phyloP scores from a whole-genome alignment of 805 yeast genomes.

The Candida awuae region DNA sequence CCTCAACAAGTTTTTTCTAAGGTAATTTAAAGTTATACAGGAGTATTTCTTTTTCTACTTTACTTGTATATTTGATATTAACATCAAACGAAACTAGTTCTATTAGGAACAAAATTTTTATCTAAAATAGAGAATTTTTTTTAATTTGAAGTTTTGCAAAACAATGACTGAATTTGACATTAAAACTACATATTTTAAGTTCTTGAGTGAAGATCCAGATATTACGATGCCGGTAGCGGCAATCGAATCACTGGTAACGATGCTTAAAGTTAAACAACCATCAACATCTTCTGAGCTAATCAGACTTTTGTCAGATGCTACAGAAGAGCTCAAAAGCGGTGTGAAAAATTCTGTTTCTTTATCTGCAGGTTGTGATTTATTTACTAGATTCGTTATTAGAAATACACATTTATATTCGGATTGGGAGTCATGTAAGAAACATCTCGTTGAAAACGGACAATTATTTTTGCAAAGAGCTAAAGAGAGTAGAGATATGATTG shows the following conservation, averaged over 20 bases:
- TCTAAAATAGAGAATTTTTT: too few relatives aligned
- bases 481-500: slow-evolving; percentile 79
- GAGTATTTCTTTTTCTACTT: too few relatives aligned
- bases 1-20: too few relatives aligned
- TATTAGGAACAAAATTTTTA: too few relatives aligned
- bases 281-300: slow-evolving; percentile 90
- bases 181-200: slow-evolving; percentile 68
- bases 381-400: slow-evolving; percentile 85
- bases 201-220: slow-evolving; percentile 83
- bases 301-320: slow-evolving; percentile 69
- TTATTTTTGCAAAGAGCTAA: slow-evolving; percentile 87
- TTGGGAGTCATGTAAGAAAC: slow-evolving; percentile 88
- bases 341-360: slow-evolving; percentile 88
- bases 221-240: slow-evolving; percentile 99
- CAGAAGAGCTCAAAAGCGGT: slow-evolving; percentile 61
- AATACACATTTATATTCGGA: slow-evolving; percentile 83
- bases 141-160: too few relatives aligned
- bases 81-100: too few relatives aligned
- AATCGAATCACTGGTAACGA: slow-evolving; percentile 83
- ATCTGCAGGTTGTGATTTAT: slow-evolving; percentile 95
- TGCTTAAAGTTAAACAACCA: slow-evolving; percentile 77
- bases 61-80: too few relatives aligned
- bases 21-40: too few relatives aligned
- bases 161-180: slow-evolving; percentile 59
- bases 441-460: slow-evolving; percentile 89